phyloP scores from a whole-genome alignment of 2,329 filamentous ascomycete species.

The Bimuria novae-zelandiae region DNA sequence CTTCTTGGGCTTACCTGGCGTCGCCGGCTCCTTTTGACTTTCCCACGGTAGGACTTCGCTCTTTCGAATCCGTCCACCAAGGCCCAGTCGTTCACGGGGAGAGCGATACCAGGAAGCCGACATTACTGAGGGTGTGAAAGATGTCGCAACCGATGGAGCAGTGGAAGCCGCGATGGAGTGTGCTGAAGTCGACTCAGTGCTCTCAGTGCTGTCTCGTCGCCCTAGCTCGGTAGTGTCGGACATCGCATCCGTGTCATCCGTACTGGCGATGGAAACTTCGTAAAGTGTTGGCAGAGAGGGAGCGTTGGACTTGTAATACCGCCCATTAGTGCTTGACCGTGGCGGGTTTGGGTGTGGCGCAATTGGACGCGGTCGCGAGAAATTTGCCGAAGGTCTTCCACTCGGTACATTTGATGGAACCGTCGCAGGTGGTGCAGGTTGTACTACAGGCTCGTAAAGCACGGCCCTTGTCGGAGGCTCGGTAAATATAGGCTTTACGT shows the following conservation, averaged over 20 bases:
- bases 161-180: conserved; percentile 35
- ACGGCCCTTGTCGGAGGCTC: conserved; percentile 16
- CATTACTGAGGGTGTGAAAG: conserved; percentile 41
- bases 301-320: conserved; percentile 19
- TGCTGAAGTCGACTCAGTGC: conserved; percentile 4
- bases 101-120: conserved; percentile 43
- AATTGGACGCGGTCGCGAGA: conserved; percentile 14
- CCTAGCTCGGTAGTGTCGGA: conserved; percentile 16
- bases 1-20: conserved; percentile 36
- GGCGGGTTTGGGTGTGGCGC: conserved; percentile 2
- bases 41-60: conserved; percentile 42
- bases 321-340: conserved; percentile 14
- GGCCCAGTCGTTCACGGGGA: conserved; percentile 43
- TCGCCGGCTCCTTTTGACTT: conserved; percentile 8
- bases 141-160: conserved; percentile 29
- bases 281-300: conserved; percentile 36
- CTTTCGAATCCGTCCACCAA: conserved; percentile 42
- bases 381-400: conserved; percentile 9
- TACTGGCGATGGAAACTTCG: conserved; percentile 35
- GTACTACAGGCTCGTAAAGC: not conserved
- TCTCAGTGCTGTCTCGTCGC: conserved; percentile 14
- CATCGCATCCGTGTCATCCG: conserved; percentile 17
- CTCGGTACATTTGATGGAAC: not conserved
- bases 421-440: not conserved
- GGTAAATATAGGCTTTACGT: conserved; percentile 13